Base-by-base conservation (phyloP, 352 stramenopile species). In the Thraustochytrium striatum region DNA sequence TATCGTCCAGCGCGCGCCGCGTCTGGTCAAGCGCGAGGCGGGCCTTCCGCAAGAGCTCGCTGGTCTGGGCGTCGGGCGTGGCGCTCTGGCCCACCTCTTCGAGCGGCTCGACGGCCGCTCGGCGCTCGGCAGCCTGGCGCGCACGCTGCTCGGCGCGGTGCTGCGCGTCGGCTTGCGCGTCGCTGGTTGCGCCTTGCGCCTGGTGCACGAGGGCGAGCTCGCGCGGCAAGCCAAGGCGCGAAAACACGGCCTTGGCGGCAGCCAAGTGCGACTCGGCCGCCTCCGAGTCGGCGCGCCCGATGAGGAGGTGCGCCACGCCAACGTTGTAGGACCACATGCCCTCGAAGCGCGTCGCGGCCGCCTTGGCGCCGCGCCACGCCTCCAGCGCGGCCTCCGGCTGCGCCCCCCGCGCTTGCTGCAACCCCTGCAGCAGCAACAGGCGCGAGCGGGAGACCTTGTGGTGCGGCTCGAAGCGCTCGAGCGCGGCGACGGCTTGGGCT, bases 261-360 rank as follows among this genome's bases (percentile, higher is more conserved):
- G 62, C 47, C 16, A 73, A 19, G 25, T 35, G 8, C 36, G 41
- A n/a, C 47, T 73, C 25, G 32, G 32, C 13, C 11, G 38, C 35
- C 44, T 57, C 62, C 9, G 32, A 16, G 25, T 65, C 9, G 1
- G 62, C 21, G 8, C 62, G 39, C 13, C 62, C 33, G 21, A 73
- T 16, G 19, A 73, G 35, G 13, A 73, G 33, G 44, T 73, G 62
- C 8, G 62, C 62, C 13, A 73, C 44, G 32, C 62, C 62, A 11
- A 73, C 62, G 33, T 61, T 73, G 62, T 73, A 73, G 32, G 13
- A 73, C 62, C 62, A 73, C 62, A 61, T 73, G 38, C 62, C 62
- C 21, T 73, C 62, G 21, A 73, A 32, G 2, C 62, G 39, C 1
- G 62, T 28, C 21, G 41, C 62, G 41, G 33, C 41, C 8, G 41